phyloP scores from a whole-genome alignment of 2,329 filamentous ascomycete species.

The Aspergillus pseudoterreus region DNA sequence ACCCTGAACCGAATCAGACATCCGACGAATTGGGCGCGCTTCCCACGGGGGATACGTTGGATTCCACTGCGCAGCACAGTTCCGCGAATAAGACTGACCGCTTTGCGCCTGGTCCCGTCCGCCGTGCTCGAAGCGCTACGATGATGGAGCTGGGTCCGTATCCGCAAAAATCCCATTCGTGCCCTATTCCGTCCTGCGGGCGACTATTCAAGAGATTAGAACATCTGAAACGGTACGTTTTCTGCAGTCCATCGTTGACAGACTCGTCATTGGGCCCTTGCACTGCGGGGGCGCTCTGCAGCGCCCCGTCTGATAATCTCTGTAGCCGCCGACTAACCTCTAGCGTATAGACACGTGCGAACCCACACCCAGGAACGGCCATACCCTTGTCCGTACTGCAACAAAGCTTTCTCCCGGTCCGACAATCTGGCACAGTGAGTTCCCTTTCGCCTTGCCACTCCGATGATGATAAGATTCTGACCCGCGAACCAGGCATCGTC shows the following conservation, averaged over 20 bases:
- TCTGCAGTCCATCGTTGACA: conserved; percentile 23
- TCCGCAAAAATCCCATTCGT: conserved; percentile 96
- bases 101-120: conserved; percentile 65
- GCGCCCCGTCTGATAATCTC: conserved; percentile 40
- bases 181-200: conserved; percentile 97
- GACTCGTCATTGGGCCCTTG: conserved; percentile 20
- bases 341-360: conserved; percentile 79
- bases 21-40: conserved; percentile 67
- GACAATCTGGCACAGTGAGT: conserved; percentile 97
- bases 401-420: conserved; percentile 96
- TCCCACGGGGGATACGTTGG: conserved; percentile 59
- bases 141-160: conserved; percentile 96
- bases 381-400: conserved; percentile 96
- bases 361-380: conserved; percentile 99
- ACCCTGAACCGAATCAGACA: conserved; percentile 65
- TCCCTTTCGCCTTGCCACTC: neutral
- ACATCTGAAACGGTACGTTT: conserved; percentile 91
- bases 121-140: conserved; percentile 88
- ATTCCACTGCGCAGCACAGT: conserved; percentile 54
- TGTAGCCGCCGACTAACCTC: conserved; percentile 50
- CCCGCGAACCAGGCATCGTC: conserved; percentile 54
- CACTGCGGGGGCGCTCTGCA: conserved; percentile 18
- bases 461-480: conserved; percentile 28
- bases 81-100: conserved; percentile 56
- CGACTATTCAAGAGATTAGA: conserved; percentile 98